Evolutionary conservation across 768 basidiomycete genomes (phyloP).

Genomic region (Chlorophyllum brunneum): DNA sequence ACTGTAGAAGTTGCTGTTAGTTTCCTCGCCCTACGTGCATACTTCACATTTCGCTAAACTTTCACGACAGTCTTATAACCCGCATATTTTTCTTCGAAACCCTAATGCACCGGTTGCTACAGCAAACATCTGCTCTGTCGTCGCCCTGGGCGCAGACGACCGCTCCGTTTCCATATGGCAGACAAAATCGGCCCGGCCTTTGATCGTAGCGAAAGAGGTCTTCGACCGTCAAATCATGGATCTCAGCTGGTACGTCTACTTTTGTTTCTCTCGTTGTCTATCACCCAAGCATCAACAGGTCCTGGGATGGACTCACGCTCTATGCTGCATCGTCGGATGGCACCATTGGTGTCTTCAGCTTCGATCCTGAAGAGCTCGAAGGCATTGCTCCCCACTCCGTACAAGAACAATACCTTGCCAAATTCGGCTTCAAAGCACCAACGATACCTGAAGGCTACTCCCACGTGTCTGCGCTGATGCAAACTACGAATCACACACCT

Average conservation of each 20-base stretch:
- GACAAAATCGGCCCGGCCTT: slow-evolving; percentile 84
- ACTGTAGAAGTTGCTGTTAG: slow-evolving; percentile 93
- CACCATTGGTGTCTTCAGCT: slow-evolving; percentile 84
- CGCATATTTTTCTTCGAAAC: slow-evolving; percentile 87
- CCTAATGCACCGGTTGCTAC: slow-evolving; percentile 63
- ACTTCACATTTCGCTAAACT: not conserved
- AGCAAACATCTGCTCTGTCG: slow-evolving; percentile 85
- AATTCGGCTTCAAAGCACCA: slow-evolving; percentile 71
- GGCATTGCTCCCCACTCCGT: slow-evolving; percentile 72
- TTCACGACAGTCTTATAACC: slow-evolving; percentile 73
- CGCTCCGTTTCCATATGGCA: slow-evolving; percentile 95
- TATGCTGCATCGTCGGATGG: slow-evolving; percentile 97
- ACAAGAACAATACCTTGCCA: slow-evolving; percentile 76
- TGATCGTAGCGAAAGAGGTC: slow-evolving; percentile 91
- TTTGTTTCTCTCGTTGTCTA: slow-evolving; percentile 1
- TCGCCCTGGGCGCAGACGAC: slow-evolving; percentile 92
- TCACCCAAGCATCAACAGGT: slow-evolving; percentile 47
- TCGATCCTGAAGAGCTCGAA: slow-evolving; percentile 75
- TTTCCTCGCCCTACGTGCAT: slow-evolving; percentile 4
- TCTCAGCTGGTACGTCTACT: slow-evolving; percentile 74
- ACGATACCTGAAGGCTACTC: slow-evolving; percentile 71
- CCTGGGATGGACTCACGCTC: slow-evolving; percentile 85
- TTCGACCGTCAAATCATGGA: slow-evolving; percentile 96
- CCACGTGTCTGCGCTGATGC: slow-evolving; percentile 38
- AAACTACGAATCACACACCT: slow-evolving; percentile 26